phyloP scores from a whole-genome alignment of 768 basidiomycete species.

The Suillus clintonianus region DNA sequence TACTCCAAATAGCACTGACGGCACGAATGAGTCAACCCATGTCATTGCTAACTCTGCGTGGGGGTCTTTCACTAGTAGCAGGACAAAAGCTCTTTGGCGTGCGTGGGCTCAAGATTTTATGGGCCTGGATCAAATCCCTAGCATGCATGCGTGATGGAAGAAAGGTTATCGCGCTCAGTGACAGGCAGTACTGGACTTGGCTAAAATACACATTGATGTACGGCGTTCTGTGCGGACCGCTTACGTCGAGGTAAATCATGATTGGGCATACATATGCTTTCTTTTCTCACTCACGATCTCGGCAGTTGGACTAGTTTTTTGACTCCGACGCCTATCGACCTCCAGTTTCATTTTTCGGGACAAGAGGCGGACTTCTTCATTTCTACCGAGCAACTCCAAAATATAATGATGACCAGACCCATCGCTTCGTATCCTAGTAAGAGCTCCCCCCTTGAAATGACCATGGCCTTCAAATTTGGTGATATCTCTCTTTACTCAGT shows the following conservation, averaged over 20 bases:
- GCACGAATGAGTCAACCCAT: background rate
- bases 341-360: background rate
- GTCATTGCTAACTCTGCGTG: background rate
- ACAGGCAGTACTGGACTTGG: background rate
- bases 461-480: background rate
- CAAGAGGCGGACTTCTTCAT: background rate
- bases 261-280: background rate
- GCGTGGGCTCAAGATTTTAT: background rate
- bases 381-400: too few species aligned
- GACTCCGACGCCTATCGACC: background rate
- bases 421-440: too few species aligned
- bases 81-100: background rate
- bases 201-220: background rate
- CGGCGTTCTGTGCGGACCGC: background rate
- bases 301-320: background rate
- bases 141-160: background rate
- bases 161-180: background rate
- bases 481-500: background rate
- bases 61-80: background rate
- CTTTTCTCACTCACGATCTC: background rate
- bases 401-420: too few species aligned
- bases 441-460: background rate
- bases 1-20: background rate
- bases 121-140: background rate
- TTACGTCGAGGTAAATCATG: background rate